Conservation (phyloP, 768 basidiomycete species). For the Lactifluus subvellereus region DNA sequence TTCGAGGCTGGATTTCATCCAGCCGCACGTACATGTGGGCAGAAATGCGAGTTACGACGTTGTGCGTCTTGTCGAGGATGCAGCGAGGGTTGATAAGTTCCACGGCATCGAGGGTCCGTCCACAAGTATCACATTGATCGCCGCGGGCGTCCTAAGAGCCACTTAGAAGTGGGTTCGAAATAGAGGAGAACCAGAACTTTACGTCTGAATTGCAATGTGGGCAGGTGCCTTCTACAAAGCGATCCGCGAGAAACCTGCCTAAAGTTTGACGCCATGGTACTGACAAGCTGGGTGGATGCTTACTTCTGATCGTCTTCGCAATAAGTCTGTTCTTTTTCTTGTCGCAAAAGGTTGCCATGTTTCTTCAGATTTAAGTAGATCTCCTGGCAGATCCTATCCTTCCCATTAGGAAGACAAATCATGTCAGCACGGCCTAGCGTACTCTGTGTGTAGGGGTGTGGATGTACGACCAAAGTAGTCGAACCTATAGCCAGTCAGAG, state of each 20-base stretch:
- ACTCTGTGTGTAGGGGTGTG: conserved; percentile 86
- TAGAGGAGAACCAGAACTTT: neutral
- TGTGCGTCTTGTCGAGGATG: conserved; percentile 75
- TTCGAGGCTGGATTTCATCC: conserved; percentile 70
- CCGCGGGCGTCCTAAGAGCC: conserved; percentile 80
- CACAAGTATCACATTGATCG: conserved; percentile 95
- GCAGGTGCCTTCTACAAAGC: conserved; percentile 97
- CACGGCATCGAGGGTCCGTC: conserved; percentile 86
- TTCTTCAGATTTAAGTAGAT: conserved; percentile 82
- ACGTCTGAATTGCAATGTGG: conserved; percentile 88
- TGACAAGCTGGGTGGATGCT: conserved; percentile 23
- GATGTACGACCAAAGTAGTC: conserved; percentile 97
- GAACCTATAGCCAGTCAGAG: conserved; percentile 48
- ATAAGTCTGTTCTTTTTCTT: conserved; percentile 89
- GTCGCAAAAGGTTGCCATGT: conserved; percentile 69
- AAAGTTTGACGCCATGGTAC: conserved; percentile 17
- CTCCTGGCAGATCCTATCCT: conserved; percentile 75
- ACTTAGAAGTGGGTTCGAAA: neutral
- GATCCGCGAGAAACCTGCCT: conserved; percentile 85
- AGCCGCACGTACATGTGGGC: conserved; percentile 91
- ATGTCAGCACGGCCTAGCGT: conserved; percentile 24
- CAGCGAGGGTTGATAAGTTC: conserved; percentile 95
- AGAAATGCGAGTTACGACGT: conserved; percentile 66
- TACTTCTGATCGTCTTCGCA: conserved; percentile 88
- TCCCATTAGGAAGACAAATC: neutral